phyloP scores from a whole-genome alignment of 75 land plant genomes.

The Pinus tabuliformis region DNA sequence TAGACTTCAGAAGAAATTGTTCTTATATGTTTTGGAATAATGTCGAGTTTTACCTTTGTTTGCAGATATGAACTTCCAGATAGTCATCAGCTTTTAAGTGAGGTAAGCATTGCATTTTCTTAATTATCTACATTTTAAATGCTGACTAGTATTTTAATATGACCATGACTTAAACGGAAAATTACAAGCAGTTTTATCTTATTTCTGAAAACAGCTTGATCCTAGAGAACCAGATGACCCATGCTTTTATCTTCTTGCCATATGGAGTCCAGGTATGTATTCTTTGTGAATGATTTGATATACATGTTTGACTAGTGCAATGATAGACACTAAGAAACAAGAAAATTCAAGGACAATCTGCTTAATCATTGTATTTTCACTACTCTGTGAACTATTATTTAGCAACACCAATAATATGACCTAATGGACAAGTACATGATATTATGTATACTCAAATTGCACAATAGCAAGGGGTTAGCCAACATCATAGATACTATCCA shows the following conservation, averaged over 20 bases:
- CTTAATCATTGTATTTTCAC: background rate
- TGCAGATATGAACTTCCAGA: constrained; percentile 85
- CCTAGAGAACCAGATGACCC: constrained; percentile 75
- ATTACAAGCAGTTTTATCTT: background rate
- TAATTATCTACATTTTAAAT: background rate
- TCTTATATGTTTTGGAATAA: no score
- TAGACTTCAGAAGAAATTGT: background rate
- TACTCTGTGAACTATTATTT: background rate
- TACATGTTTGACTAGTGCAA: background rate
- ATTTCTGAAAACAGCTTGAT: constrained; percentile 37
- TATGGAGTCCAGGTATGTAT: constrained; percentile 78
- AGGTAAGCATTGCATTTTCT: constrained; percentile 30
- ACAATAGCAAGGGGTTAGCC: background rate
- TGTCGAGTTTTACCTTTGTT: background rate
- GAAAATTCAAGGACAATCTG: background rate
- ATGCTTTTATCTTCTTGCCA: constrained; percentile 66
- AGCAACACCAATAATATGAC: background rate
- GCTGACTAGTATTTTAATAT: background rate
- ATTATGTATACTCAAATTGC: background rate
- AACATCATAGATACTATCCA: background rate
- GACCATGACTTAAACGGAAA: background rate
- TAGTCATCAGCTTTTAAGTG: constrained; percentile 55
- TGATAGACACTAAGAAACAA: background rate
- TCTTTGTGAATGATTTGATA: background rate
- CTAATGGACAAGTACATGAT: background rate